Base-by-base conservation (phyloP, 2,329 filamentous ascomycete species). In the Paraphoma sp. region DNA sequence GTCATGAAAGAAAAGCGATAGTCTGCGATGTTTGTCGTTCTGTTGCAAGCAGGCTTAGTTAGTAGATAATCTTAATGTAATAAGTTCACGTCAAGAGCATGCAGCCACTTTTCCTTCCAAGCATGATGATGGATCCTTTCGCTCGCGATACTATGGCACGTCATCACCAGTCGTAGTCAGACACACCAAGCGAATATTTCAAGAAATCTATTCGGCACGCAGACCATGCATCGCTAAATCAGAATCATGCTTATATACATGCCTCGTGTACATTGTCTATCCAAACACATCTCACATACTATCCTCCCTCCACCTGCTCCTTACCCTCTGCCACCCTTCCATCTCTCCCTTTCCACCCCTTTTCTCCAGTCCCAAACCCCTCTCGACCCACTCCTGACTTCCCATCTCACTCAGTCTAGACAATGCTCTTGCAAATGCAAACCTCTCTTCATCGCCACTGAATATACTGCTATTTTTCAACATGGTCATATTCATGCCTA, bases 361-460 rank as follows among this genome's bases (percentile, higher is more conserved):
- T 59, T 77, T 80, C 77, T 91, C 88, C 53, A 91, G 71, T 0
- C 88, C 81, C 74, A 88, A 60, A 0, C 87, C 93, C 12, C 93
- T 79, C 79, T 98, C 94, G 3, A 98, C 91, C 95, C 95, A 99
- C 75, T 97, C 90, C 75, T 88, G 87, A 74, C 92, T 95, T 17
- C 93, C 92, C 95, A 99, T 99, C 78, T 98, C 93, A 52, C 83
- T 89, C 59, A 99, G 79, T 53, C 95, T 82, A 51, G 89, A 93
- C 65, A 98, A 76, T 1, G 95, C 95, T 51, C 95, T 83, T 23
- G 93, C 93, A 81, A 99, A 99, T 0, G 95, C 95, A 80, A 99
- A 99, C 0, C 92, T 86, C 79, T 99, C 95, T 80, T 99, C 95
- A 56, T 97, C 95, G 41, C 95, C 95, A 1, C 89, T 91, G 76